phyloP scores from a whole-genome alignment of 2,329 filamentous ascomycete genomes.

The Aspergillus floridensis region DNA sequence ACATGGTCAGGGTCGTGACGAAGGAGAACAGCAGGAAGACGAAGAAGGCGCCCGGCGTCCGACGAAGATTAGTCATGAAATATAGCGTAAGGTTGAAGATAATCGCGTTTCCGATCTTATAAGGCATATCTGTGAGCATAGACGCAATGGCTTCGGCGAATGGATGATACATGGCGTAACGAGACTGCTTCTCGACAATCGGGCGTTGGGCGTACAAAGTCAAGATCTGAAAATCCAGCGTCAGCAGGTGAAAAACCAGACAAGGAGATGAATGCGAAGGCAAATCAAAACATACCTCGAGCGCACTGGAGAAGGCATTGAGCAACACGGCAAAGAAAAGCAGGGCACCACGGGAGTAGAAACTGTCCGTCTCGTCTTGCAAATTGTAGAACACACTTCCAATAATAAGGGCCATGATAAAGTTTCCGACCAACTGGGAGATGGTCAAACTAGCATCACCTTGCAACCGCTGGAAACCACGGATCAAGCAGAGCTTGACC shows the following conservation, averaged over 20 bases:
- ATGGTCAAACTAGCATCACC: constrained; percentile 75
- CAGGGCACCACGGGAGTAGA: constrained; percentile 75
- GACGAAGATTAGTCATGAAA: constrained; percentile 79
- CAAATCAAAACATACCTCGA: constrained; percentile 55
- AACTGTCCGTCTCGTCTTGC: constrained; percentile 61
- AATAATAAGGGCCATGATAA: constrained; percentile 73
- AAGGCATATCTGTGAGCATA: constrained; percentile 82
- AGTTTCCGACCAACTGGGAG: constrained; percentile 65
- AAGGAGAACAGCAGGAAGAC: constrained; percentile 79
- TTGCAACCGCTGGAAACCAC: constrained; percentile 72
- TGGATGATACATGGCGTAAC: constrained; percentile 86
- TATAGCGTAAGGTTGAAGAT: constrained; percentile 78
- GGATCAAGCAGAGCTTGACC: constrained; percentile 72
- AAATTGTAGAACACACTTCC: constrained; percentile 80
- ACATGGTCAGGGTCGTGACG: constrained; percentile 71
- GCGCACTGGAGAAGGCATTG: constrained; percentile 76
- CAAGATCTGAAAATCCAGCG: constrained; percentile 57
- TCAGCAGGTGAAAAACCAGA: constrained; percentile 12
- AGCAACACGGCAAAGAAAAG: constrained; percentile 86
- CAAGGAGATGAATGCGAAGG: neutral
- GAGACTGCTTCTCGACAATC: constrained; percentile 85
- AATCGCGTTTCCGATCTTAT: constrained; percentile 72
- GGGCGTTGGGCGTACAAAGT: constrained; percentile 84
- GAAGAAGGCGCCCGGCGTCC: constrained; percentile 76
- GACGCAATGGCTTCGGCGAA: constrained; percentile 84